phyloP scores from a whole-genome alignment of 2,329 filamentous ascomycete genomes.

The Phialocephala subalpina region DNA sequence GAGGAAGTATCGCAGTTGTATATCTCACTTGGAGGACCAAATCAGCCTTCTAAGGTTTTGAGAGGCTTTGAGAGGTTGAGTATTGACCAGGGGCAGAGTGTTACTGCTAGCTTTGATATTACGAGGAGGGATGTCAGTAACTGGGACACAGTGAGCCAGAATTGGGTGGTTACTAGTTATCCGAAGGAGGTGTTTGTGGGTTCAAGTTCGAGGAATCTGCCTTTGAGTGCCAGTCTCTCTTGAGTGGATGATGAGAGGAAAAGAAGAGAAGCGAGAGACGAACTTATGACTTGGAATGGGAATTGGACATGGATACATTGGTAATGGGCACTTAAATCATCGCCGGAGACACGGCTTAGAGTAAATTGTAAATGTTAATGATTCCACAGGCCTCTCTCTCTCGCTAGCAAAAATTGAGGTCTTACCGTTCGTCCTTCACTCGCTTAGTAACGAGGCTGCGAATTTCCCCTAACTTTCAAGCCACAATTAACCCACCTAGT shows the following conservation, averaged over 20 bases:
- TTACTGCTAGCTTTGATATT: slow-evolving; percentile 72
- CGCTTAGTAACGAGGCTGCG: too few relatives aligned
- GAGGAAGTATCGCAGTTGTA: slow-evolving; percentile 72
- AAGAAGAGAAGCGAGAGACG: background rate
- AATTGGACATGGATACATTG: background rate
- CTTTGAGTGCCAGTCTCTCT: slow-evolving; percentile 31
- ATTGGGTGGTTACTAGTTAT: slow-evolving; percentile 70
- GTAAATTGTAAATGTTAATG: slow-evolving; percentile 8
- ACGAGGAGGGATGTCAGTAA: slow-evolving; percentile 85
- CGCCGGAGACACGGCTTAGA: background rate
- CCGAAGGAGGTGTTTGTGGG: slow-evolving; percentile 45
- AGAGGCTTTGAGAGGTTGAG: slow-evolving; percentile 83
- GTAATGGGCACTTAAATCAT: background rate
- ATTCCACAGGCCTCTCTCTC: background rate
- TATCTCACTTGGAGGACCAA: slow-evolving; percentile 79
- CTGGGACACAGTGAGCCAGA: slow-evolving; percentile 82
- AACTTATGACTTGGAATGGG: background rate
- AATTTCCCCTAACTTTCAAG: too few relatives aligned
- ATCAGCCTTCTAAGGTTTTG: slow-evolving; percentile 72
- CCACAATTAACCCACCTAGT: too few relatives aligned
- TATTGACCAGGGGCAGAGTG: slow-evolving; percentile 73
- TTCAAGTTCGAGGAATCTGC: slow-evolving; percentile 42
- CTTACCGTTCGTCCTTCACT: too few relatives aligned
- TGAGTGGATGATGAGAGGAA: background rate
- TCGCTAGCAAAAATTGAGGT: too few relatives aligned